phyloP scores from a whole-genome alignment of 2,329 filamentous ascomycete species.

The Epichloe sp. region DNA sequence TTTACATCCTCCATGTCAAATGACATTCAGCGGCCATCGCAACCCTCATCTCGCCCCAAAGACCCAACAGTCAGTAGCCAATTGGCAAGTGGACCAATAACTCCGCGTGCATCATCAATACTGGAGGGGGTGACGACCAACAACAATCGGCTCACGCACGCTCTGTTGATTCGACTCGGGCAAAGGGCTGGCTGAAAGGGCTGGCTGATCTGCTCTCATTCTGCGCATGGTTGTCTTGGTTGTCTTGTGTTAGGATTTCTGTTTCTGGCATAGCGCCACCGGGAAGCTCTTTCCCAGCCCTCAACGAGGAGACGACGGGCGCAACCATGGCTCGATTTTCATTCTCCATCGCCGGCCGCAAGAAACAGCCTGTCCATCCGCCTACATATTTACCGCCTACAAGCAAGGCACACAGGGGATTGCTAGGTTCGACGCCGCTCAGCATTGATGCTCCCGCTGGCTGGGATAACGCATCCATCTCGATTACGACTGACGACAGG shows the following conservation, averaged over 20 bases:
- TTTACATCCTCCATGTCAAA: too few relatives aligned
- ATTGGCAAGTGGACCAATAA: neutral
- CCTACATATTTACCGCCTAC: slow-evolving; percentile 23
- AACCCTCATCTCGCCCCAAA: too few relatives aligned
- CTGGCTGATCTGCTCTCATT: neutral
- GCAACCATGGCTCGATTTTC: slow-evolving; percentile 31
- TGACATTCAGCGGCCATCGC: too few relatives aligned
- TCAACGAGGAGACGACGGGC: neutral
- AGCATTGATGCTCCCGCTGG: slow-evolving; percentile 25
- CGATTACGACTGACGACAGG: slow-evolving; percentile 30
- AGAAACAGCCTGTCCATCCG: slow-evolving; percentile 23
- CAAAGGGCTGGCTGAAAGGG: neutral
- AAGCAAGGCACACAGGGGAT: slow-evolving; percentile 39
- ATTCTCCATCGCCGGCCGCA: slow-evolving; percentile 35
- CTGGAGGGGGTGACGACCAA: neutral
- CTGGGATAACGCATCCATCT: slow-evolving; percentile 32
- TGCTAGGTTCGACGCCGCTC: slow-evolving; percentile 32
- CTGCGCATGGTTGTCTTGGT: neutral
- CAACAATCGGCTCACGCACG: neutral
- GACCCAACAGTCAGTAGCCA: too few relatives aligned
- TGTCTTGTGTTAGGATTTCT: neutral
- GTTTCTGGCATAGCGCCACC: neutral
- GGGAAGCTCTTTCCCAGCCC: neutral
- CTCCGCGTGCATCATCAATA: neutral
- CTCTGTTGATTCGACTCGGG: too few relatives aligned